Evolutionary conservation across 202 grass and related monocot genomes (phyloP).

Genomic region (Cymbopogon flexuosus): DNA sequence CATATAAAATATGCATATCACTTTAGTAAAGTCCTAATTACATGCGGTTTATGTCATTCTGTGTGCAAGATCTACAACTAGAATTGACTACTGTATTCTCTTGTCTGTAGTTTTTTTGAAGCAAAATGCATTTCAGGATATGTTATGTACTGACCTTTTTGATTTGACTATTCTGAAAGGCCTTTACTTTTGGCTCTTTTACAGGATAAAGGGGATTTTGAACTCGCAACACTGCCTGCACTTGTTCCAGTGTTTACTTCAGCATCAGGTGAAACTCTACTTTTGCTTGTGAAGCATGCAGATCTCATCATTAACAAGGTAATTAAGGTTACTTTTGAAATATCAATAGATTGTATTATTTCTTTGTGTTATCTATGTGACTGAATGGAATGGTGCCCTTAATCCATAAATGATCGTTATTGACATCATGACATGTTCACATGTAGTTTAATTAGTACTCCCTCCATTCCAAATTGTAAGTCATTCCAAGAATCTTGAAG

Average conservation of each 20-base stretch:
- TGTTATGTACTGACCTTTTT: neutral
- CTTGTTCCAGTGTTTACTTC: slow-evolving; percentile 94
- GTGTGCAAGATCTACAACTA: neutral
- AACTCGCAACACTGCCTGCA: slow-evolving; percentile 87
- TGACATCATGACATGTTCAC: neutral
- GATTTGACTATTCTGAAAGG: neutral
- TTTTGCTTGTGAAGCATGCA: slow-evolving; percentile 87
- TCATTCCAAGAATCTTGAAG: too few relatives aligned
- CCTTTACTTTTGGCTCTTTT: slow-evolving; percentile 18
- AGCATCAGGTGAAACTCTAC: slow-evolving; percentile 95
- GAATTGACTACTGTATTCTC: neutral
- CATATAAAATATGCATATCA: neutral
- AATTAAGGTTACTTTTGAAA: slow-evolving; percentile 24
- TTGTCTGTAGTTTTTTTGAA: neutral
- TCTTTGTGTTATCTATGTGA: neutral
- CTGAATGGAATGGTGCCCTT: neutral
- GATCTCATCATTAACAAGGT: slow-evolving; percentile 98
- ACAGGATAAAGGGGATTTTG: slow-evolving; percentile 94
- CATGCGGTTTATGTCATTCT: neutral
- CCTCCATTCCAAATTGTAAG: too few relatives aligned
- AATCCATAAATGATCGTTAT: neutral
- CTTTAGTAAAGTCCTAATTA: neutral
- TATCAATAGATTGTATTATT: slow-evolving; percentile 6
- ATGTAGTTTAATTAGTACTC: too few relatives aligned
- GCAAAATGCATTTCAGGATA: slow-evolving; percentile 15